Evolutionary conservation across 2,329 filamentous ascomycete genomes (phyloP).

Genomic region (Pseudocercospora ulei): DNA sequence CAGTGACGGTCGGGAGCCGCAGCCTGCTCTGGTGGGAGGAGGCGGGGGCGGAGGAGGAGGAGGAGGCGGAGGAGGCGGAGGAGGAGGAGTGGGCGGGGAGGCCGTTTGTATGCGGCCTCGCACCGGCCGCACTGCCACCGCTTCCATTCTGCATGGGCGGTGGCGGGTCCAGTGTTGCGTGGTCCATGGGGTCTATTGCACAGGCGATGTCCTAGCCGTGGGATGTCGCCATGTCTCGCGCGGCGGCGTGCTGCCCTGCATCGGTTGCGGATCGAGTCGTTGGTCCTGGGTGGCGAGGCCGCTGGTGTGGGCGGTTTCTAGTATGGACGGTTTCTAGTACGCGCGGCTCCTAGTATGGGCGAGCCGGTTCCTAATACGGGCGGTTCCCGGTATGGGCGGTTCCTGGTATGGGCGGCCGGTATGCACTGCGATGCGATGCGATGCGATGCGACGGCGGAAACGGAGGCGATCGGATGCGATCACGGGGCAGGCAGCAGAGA

Average conservation of each 20-base stretch:
- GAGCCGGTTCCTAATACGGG: no score
- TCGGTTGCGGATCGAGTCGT: constrained; percentile 2
- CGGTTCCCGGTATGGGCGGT: constrained; percentile 12
- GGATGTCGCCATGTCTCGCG: constrained; percentile 9
- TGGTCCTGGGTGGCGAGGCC: no score
- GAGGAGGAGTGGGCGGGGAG: constrained; percentile 10
- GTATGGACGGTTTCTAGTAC: no score
- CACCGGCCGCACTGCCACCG: neutral
- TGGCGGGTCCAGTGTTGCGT: constrained; percentile 16
- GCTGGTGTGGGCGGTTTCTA: constrained; percentile 11
- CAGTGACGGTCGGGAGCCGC: constrained; percentile 49
- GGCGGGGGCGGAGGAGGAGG: constrained; percentile 9
- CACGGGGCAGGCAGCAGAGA: no score
- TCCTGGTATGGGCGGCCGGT: no score
- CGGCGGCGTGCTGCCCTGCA: neutral
- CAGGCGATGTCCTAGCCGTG: neutral
- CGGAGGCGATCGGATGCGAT: no score
- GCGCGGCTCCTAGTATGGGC: no score
- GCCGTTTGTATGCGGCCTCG: constrained; percentile 17
- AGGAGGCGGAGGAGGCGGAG: no score
- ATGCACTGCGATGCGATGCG: no score
- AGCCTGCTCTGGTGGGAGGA: constrained; percentile 14
- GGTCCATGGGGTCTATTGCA: constrained; percentile 11
- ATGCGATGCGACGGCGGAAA: neutral
- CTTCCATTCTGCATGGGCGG: constrained; percentile 8